These are phyloP conservation scores for Nicotiana attenuata DNA, from an alignment of 257 asterid species.

Conservation along the genomic window DNA sequence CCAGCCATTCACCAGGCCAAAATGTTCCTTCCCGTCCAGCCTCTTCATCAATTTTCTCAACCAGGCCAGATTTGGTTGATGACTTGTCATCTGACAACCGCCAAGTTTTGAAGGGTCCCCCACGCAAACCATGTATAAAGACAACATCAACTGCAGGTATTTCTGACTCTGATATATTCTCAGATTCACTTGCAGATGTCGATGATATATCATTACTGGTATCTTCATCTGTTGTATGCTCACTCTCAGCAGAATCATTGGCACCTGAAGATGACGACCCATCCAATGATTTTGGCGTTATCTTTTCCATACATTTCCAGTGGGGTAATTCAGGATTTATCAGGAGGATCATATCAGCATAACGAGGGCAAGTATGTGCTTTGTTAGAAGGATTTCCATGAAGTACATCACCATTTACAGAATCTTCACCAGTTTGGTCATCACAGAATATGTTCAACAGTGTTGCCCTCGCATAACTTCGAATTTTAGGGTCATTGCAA, in stretches of 20 bases:
- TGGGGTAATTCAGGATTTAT: constrained; percentile 83
- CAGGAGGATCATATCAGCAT: constrained; percentile 75
- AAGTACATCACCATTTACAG: constrained; percentile 32
- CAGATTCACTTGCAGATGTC: constrained; percentile 51
- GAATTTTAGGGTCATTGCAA: constrained; percentile 87
- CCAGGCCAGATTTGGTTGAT: constrained; percentile 97
- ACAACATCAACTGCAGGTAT: constrained; percentile 76
- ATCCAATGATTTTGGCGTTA: constrained; percentile 23
- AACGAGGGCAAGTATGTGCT: constrained; percentile 44
- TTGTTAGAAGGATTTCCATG: constrained; percentile 28
- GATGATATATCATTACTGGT: constrained; percentile 30
- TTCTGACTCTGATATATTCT: constrained; percentile 41
- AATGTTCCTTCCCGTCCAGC: constrained; percentile 96
- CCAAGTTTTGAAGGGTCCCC: constrained; percentile 99
- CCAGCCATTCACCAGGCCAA: constrained; percentile 99
- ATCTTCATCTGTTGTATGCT: constrained; percentile 23
- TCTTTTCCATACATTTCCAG: constrained; percentile 68
- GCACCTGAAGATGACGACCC: constrained; percentile 26
- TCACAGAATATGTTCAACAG: constrained; percentile 69
- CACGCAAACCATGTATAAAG: constrained; percentile 96
- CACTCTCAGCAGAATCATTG: constrained; percentile 42
- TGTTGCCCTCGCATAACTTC: constrained; percentile 91
- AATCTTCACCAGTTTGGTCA: constrained; percentile 33
- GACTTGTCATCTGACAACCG: constrained; percentile 94
- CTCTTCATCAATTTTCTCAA: constrained; percentile 98